phyloP scores from a whole-genome alignment of 2,329 filamentous ascomycete genomes.

The Pseudogymnoascus sp. region DNA sequence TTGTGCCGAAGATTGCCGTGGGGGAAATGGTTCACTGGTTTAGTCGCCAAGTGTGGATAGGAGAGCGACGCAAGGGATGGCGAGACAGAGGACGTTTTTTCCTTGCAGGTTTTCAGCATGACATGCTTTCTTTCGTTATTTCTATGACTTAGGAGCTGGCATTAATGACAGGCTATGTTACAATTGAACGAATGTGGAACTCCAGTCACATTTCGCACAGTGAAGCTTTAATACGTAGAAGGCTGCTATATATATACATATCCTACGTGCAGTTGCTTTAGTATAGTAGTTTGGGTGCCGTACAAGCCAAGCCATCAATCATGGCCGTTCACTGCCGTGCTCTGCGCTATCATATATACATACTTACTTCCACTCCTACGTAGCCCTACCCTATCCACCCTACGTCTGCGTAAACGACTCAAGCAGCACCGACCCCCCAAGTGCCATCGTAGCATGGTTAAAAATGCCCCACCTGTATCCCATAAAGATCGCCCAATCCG shows the following conservation, averaged over 20 bases:
- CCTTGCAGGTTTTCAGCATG: not conserved
- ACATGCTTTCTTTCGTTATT: not conserved
- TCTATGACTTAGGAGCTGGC: not conserved
- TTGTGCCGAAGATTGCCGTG: not conserved
- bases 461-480: conserved; percentile 42
- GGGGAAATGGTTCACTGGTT: not conserved
- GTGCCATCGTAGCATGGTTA: conserved; percentile 37
- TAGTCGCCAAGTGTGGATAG: not conserved
- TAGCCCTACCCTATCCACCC: not conserved
- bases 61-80: not conserved
- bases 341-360: too few species aligned
- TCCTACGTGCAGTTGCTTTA: not conserved
- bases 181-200: not conserved
- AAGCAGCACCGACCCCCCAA: conserved; percentile 32
- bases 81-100: not conserved
- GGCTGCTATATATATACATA: not conserved
- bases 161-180: not conserved
- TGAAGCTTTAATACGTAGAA: not conserved
- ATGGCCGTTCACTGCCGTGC: not conserved
- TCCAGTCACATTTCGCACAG: not conserved
- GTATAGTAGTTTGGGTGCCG: too few species aligned
- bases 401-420: conserved; percentile 17
- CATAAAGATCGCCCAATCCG: conserved; percentile 39
- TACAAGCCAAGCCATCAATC: not conserved
- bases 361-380: not conserved